Evolutionary conservation across 2,329 filamentous ascomycete species (phyloP).

Genomic region (Botrytis byssoidea): DNA sequence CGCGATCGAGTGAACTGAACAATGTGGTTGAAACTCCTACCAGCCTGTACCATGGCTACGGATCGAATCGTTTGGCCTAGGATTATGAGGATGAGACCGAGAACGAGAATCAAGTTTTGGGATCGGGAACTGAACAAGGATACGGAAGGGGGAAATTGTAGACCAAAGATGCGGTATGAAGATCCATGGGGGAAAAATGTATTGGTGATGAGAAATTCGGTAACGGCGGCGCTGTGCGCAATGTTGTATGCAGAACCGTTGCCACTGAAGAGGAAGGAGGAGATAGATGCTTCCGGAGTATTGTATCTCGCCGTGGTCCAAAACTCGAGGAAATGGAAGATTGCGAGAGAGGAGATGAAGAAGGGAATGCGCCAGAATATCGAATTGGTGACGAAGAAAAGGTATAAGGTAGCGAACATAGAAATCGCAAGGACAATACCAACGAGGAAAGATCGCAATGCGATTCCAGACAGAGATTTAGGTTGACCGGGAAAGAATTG

Average conservation of each 20-base stretch:
- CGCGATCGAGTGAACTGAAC: slow-evolving; percentile 68
- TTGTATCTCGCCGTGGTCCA: slow-evolving; percentile 86
- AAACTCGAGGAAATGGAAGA: slow-evolving; percentile 97
- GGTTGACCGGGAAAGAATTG: slow-evolving; percentile 34
- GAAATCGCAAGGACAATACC: slow-evolving; percentile 33
- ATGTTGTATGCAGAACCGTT: slow-evolving; percentile 85
- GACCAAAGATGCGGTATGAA: neutral
- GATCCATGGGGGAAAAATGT: slow-evolving; percentile 50
- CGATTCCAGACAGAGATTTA: slow-evolving; percentile 42
- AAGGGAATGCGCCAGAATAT: slow-evolving; percentile 60
- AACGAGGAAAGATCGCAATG: slow-evolving; percentile 40
- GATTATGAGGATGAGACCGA: slow-evolving; percentile 63
- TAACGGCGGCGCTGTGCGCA: slow-evolving; percentile 72
- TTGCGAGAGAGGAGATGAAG: slow-evolving; percentile 66
- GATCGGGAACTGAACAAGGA: slow-evolving; percentile 27
- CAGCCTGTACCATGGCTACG: slow-evolving; percentile 85
- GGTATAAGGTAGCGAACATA: slow-evolving; percentile 31
- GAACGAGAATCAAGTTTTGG: slow-evolving; percentile 42
- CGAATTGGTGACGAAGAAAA: slow-evolving; percentile 22
- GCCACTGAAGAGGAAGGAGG: slow-evolving; percentile 76
- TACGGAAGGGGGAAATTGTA: neutral
- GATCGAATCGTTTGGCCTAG: slow-evolving; percentile 74
- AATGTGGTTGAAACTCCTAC: slow-evolving; percentile 86
- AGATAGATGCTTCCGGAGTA: slow-evolving; percentile 66
- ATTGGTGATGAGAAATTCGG: slow-evolving; percentile 67